Evolutionary conservation across 495 filamentous ascomycete genomes (phyloP).

Genomic region (Lophium mytilinum): DNA sequence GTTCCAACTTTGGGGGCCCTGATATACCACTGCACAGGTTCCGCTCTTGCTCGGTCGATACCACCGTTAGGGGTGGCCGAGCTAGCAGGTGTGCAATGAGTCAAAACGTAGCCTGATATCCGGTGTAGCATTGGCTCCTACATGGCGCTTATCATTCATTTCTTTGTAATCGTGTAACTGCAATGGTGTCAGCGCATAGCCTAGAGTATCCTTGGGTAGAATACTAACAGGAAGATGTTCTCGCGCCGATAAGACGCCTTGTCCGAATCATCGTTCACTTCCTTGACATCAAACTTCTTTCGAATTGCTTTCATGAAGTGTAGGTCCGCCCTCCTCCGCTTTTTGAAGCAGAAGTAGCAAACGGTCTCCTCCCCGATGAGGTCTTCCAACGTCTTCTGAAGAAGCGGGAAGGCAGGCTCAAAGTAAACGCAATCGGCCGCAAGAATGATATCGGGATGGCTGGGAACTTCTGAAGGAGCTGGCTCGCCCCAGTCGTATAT

Average conservation of each 20-base stretch:
- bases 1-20: too few relatives aligned
- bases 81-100: too few relatives aligned
- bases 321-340: slow-evolving; percentile 54
- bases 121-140: too few relatives aligned
- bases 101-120: too few relatives aligned
- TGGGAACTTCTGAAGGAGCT: slow-evolving; percentile 39
- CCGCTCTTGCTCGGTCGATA: too few relatives aligned
- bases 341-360: slow-evolving; percentile 94
- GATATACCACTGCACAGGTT: too few relatives aligned
- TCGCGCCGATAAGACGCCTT: slow-evolving; percentile 33
- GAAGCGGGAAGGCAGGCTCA: slow-evolving; percentile 83
- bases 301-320: slow-evolving; percentile 40
- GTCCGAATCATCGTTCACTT: slow-evolving; percentile 40
- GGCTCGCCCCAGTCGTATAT: slow-evolving; percentile 69
- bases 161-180: slow-evolving; percentile 18
- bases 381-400: slow-evolving; percentile 63
- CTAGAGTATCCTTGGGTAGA: neutral
- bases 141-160: neutral
- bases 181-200: neutral
- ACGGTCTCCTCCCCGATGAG: slow-evolving; percentile 45
- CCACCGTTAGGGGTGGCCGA: too few relatives aligned
- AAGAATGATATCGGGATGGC: slow-evolving; percentile 67
- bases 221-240: slow-evolving; percentile 42
- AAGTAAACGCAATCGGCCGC: slow-evolving; percentile 98
- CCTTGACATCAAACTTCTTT: slow-evolving; percentile 38